Percentiles rank a stretch among this genome's conserved stretches.
These are phyloP conservation scores for Silene noctiflora DNA, from an alignment of 179 eudicot genomes.

Conservation along the genomic window DNA sequence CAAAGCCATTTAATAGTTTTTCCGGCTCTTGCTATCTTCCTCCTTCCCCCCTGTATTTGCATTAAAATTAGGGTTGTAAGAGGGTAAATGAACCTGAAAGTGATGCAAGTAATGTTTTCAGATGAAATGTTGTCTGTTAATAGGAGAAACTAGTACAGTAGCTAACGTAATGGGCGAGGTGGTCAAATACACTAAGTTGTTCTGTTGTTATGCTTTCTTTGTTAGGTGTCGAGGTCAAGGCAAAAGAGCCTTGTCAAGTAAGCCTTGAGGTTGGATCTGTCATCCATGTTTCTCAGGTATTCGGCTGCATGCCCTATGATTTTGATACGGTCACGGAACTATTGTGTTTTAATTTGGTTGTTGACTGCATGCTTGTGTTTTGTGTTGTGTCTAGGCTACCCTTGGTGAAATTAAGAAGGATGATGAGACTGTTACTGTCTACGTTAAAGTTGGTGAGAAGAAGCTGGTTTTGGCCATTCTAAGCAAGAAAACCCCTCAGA, in stretches of 20 bases:
- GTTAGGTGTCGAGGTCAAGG: constrained; percentile 63
- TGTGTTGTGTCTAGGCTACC: constrained; percentile 39
- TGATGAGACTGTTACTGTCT: constrained; percentile 33
- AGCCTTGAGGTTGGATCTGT: constrained; percentile 26
- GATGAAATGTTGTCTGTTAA: not conserved
- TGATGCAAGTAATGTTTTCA: not conserved
- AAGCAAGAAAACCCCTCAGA: constrained; percentile 45
- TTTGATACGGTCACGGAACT: not conserved
- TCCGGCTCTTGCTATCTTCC: too few relatives aligned
- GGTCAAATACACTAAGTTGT: not conserved
- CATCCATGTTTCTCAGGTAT: constrained; percentile 67
- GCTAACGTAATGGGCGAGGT: not conserved
- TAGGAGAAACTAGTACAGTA: not conserved
- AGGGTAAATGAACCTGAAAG: too few relatives aligned
- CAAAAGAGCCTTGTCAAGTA: constrained; percentile 41
- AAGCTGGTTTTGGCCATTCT: constrained; percentile 50
- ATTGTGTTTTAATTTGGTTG: not conserved
- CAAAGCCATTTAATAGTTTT: too few relatives aligned
- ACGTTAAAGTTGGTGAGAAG: constrained; percentile 37
- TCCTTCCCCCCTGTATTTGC: too few relatives aligned
- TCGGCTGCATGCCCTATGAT: not conserved
- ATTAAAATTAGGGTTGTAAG: too few relatives aligned
- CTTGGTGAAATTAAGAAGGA: constrained; percentile 61
- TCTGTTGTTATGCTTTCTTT: not conserved
- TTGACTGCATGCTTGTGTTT: not conserved